A percentile compares a stretch with the other conserved stretches of the same genome.
phyloP scores from a whole-genome alignment of 352 stramenopile species.

The Globisporangium okanoganense region DNA sequence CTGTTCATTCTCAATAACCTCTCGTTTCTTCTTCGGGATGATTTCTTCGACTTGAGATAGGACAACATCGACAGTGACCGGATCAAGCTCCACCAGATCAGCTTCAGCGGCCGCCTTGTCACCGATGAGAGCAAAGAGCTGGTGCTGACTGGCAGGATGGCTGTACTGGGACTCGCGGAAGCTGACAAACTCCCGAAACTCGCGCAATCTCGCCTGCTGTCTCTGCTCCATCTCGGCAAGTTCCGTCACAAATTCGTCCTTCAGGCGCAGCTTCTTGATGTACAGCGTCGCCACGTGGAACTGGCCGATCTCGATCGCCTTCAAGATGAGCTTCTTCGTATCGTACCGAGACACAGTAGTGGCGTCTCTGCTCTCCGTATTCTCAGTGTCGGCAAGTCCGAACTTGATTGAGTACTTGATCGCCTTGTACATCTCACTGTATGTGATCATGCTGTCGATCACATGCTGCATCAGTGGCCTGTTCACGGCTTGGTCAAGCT shows the following conservation, averaged over 20 bases:
- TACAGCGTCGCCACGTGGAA: slow-evolving; percentile 74
- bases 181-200: slow-evolving; percentile 62
- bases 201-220: slow-evolving; percentile 37
- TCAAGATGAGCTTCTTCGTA: slow-evolving; percentile 47
- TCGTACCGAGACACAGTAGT: slow-evolving; percentile 30
- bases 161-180: slow-evolving; percentile 44
- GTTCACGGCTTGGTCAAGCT: slow-evolving; percentile 49
- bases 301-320: slow-evolving; percentile 56
- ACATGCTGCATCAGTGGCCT: slow-evolving; percentile 43
- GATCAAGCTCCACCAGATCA: slow-evolving; percentile 47
- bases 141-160: slow-evolving; percentile 36
- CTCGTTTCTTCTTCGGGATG: slow-evolving; percentile 31
- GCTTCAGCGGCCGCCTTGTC: slow-evolving; percentile 27
- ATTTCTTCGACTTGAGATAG: slow-evolving; percentile 59
- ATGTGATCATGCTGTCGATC: slow-evolving; percentile 61
- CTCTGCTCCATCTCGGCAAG: slow-evolving; percentile 52
- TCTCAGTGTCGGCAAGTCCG: slow-evolving; percentile 35
- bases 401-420: slow-evolving; percentile 90
- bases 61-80: slow-evolving; percentile 46
- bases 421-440: slow-evolving; percentile 82
- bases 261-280: slow-evolving; percentile 78
- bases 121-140: slow-evolving; percentile 38
- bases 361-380: slow-evolving; percentile 20
- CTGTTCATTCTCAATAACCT: not conserved
- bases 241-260: slow-evolving; percentile 53